Evolutionary conservation across 2,329 filamentous ascomycete genomes (phyloP), one percentile per base, ranked within the genome.

Genomic region (Cladosporium sp.): DNA sequence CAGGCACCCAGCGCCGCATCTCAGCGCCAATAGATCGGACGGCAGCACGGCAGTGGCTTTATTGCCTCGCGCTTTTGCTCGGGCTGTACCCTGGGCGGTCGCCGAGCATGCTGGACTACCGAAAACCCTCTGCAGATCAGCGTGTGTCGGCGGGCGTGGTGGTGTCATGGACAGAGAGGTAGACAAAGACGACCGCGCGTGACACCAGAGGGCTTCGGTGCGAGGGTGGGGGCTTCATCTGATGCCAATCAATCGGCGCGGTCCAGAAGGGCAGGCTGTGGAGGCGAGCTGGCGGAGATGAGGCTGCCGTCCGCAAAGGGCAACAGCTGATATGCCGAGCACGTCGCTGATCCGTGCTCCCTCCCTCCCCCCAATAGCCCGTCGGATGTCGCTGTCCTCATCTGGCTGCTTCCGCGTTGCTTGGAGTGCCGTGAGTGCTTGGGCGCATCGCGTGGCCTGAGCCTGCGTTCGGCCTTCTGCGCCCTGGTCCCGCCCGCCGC

Each of bases 1-100:
- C 46, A 49, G 46, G 37, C 46, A 49, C 46, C 35, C 32, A 38
- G 46, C 22, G 40, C 32, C 3, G 18, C 16, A 41, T 33, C 37
- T 14, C 35, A 49, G 46, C 38, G 14, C 45, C 46, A 28, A 43
- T 43, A 43, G 40, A 43, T 40, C 32, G 40, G 48, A 43, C 48
- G 48, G 48, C 14, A 34, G 41, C 16, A 16, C 48, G 48, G 48
- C 48, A 43, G 48, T 50, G 48, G 48, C 48, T 50, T 50, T 50
- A 50, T 50, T 50, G 48, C 48, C 22, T 28, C 22, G 22, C 22
- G 22, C 22, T 28, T 41, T 43, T 35, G 41, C 31, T 43, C 40
- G 32, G 31, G 40, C 48, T 50, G 48, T 43, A 28, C 22, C 22
- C 22, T 28, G 22, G 22, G 4, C 22, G 22, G 22, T 28, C 22